A percentile compares a stretch with the other conserved stretches of the same genome.
Conservation (phyloP, 805 yeast genomes). For the Wickerhamomyces xylosicus region DNA sequence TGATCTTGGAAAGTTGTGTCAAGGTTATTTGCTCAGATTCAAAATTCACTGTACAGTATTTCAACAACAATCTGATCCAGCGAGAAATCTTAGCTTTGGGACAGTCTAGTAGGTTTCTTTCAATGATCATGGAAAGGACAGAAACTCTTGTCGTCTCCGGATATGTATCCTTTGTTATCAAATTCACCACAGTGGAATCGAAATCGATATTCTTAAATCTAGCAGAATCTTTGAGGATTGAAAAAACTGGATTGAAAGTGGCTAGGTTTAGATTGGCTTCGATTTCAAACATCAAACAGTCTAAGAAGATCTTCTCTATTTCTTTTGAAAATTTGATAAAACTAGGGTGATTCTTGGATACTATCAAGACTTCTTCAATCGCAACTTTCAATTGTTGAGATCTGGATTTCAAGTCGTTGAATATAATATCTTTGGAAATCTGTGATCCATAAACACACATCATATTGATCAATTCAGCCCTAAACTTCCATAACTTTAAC, state of each 20-base stretch:
- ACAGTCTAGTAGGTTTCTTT: constrained; percentile 14
- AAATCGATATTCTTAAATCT: constrained; percentile 9
- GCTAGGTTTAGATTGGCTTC: constrained; percentile 17
- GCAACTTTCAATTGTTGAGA: constrained; percentile 7
- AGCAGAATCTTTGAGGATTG: constrained; percentile 14
- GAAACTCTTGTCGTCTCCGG: constrained; percentile 12
- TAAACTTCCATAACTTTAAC: constrained; percentile 11
- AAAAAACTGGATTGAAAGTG: constrained; percentile 13
- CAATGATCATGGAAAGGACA: constrained; percentile 14
- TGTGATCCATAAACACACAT: constrained; percentile 6
- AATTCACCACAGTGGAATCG: constrained; percentile 17
- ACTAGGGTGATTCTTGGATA: constrained; percentile 5
- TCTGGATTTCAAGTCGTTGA: constrained; percentile 1
- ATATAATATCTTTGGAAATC: not conserved
- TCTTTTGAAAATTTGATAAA: constrained; percentile 7
- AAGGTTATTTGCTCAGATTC: constrained; percentile 6
- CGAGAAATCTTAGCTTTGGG: constrained; percentile 12
- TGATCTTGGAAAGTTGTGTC: constrained; percentile 3
- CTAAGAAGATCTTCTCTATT: constrained; percentile 15
- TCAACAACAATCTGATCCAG: constrained; percentile 21
- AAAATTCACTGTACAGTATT: constrained; percentile 3
- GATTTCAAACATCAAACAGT: constrained; percentile 15
- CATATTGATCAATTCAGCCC: constrained; percentile 9
- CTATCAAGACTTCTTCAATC: constrained; percentile 10
- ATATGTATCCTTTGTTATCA: constrained; percentile 6